phyloP scores from a whole-genome alignment of 1,139 yeast species.

The Wickerhamiella infanticola region DNA sequence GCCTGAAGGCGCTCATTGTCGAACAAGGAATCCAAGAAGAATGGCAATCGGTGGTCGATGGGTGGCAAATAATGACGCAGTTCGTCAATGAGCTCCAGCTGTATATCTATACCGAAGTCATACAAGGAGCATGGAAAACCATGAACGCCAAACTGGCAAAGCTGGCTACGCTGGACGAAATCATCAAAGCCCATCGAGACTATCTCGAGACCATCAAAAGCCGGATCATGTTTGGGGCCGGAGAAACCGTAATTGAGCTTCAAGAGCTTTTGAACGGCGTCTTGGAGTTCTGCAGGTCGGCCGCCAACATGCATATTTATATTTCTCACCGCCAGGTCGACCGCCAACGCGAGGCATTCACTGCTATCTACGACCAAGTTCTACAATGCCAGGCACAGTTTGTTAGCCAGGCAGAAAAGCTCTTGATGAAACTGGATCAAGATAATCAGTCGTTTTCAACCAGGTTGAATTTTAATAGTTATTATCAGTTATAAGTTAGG shows the following conservation, averaged over 20 bases:
- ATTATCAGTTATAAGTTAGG: not conserved
- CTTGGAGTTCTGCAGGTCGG: conserved; percentile 8
- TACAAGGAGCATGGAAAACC: conserved; percentile 27
- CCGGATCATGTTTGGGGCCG: conserved; percentile 26
- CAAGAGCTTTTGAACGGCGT: conserved; percentile 24
- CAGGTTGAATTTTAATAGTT: conserved; percentile 6
- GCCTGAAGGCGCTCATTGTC: conserved; percentile 9
- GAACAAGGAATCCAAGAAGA: conserved; percentile 5
- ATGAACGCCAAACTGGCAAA: conserved; percentile 19
- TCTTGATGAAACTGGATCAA: not conserved
- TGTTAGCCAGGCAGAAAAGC: too few species aligned
- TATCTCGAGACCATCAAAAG: conserved; percentile 23
- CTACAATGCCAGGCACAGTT: too few species aligned
- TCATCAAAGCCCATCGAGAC: conserved; percentile 22
- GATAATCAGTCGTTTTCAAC: conserved; percentile 3
- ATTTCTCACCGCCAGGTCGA: not conserved
- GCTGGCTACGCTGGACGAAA: conserved; percentile 25
- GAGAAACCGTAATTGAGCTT: conserved; percentile 21
- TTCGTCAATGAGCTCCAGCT: conserved; percentile 26
- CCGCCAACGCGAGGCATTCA: not conserved
- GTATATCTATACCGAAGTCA: conserved; percentile 26
- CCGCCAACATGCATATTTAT: not conserved
- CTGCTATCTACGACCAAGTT: too few species aligned
- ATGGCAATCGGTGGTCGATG: conserved; percentile 19
- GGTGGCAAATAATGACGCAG: conserved; percentile 24